Percentiles rank a stretch among this genome's conserved stretches.
Evolutionary conservation across 371 early-diverging fungal species (phyloP).

Genomic region (Dipsacomyces acuminosporus): DNA sequence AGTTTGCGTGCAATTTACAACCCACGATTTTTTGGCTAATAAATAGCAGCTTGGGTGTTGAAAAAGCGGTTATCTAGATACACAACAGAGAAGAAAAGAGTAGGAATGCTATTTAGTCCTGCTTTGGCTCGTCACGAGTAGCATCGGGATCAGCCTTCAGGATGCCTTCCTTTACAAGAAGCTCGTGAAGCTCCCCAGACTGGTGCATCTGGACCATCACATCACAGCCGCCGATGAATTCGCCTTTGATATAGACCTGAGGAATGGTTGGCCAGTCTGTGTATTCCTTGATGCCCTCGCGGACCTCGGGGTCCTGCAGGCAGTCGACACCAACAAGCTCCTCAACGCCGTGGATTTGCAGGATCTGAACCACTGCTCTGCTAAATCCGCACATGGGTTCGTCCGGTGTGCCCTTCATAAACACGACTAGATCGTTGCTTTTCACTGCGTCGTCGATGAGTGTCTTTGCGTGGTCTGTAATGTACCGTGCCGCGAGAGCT

Average conservation of each 20-base stretch:
- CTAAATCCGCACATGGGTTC: slow-evolving; percentile 92
- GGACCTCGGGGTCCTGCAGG: slow-evolving; percentile 81
- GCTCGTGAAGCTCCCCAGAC: slow-evolving; percentile 80
- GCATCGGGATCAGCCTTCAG: slow-evolving; percentile 49
- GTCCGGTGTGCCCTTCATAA: slow-evolving; percentile 95
- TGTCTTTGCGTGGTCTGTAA: slow-evolving; percentile 30
- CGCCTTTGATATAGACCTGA: slow-evolving; percentile 94
- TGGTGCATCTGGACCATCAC: slow-evolving; percentile 90
- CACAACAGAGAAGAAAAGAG: background rate
- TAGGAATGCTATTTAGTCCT: slow-evolving; percentile 20
- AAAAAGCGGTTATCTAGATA: no score
- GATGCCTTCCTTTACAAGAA: slow-evolving; percentile 72
- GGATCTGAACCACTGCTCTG: slow-evolving; percentile 84
- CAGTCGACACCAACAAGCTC: slow-evolving; percentile 80
- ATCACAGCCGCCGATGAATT: slow-evolving; percentile 97
- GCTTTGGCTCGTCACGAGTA: slow-evolving; percentile 43
- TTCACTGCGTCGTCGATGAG: slow-evolving; percentile 49
- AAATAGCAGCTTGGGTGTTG: no score
- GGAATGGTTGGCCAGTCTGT: slow-evolving; percentile 98
- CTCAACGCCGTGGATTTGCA: slow-evolving; percentile 79
- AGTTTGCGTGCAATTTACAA: background rate
- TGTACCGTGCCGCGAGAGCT: slow-evolving; percentile 18
- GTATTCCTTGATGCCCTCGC: slow-evolving; percentile 92
- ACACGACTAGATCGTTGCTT: slow-evolving; percentile 70
- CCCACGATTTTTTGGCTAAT: no score